Evolutionary conservation across 2,329 filamentous ascomycete species (phyloP).

Genomic region (Myriangium duriaei): DNA sequence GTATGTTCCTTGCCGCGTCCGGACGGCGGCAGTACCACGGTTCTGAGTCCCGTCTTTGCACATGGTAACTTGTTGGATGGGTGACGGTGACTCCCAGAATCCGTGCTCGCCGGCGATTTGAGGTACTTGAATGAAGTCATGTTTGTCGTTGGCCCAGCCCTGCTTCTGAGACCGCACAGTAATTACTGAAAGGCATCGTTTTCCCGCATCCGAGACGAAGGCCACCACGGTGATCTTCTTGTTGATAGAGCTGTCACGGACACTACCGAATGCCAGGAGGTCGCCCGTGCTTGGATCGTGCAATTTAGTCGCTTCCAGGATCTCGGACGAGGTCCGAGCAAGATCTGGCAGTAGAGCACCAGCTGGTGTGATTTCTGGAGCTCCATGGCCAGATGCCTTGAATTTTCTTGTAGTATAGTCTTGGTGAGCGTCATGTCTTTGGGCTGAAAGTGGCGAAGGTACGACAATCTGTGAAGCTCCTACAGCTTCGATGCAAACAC

Average conservation of each 20-base stretch:
- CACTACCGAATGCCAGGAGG: slow-evolving; percentile 46
- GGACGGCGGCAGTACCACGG: slow-evolving; percentile 36
- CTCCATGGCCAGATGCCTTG: too few relatives aligned
- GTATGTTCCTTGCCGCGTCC: slow-evolving; percentile 32
- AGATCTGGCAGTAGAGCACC: slow-evolving; percentile 12
- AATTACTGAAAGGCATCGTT: slow-evolving; percentile 46
- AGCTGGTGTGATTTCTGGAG: slow-evolving; percentile 17
- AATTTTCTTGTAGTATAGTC: too few relatives aligned
- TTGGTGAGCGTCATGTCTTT: slow-evolving; percentile 1
- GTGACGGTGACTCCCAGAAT: slow-evolving; percentile 42
- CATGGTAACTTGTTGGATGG: slow-evolving; percentile 44
- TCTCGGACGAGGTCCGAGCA: slow-evolving; percentile 20
- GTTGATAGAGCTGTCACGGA: slow-evolving; percentile 28
- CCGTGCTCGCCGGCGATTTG: slow-evolving; percentile 36
- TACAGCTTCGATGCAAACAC: slow-evolving; percentile 17
- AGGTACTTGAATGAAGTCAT: slow-evolving; percentile 36
- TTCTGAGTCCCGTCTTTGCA: slow-evolving; percentile 30
- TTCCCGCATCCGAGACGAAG: slow-evolving; percentile 39
- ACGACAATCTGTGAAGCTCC: slow-evolving; percentile 16
- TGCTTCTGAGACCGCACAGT: slow-evolving; percentile 39
- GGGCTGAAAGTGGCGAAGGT: slow-evolving; percentile 13
- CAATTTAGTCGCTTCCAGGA: slow-evolving; percentile 19
- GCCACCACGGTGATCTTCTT: slow-evolving; percentile 23
- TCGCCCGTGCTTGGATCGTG: slow-evolving; percentile 30
- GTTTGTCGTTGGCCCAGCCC: slow-evolving; percentile 40